Evolutionary conservation across 768 basidiomycete genomes (phyloP).

Genomic region (Hygrocybe coccinea): DNA sequence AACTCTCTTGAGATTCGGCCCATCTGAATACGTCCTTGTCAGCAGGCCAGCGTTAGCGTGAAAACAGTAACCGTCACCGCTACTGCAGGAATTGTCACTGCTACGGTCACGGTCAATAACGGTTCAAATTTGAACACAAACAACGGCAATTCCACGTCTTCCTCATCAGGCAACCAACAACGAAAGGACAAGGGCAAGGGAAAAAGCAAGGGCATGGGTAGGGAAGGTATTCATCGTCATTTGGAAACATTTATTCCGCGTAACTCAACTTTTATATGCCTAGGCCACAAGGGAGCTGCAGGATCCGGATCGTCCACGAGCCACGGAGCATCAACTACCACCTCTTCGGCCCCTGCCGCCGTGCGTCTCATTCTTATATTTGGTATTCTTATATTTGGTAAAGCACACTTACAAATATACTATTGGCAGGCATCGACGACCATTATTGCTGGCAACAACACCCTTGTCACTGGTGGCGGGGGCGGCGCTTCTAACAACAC

Average conservation of each 20-base stretch:
- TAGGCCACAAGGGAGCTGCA: constrained; percentile 11
- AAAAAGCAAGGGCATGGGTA: background rate
- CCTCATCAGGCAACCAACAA: constrained; percentile 1
- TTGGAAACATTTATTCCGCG: background rate
- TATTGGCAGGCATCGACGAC: background rate
- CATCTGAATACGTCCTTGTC: constrained; percentile 5
- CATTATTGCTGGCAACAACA: constrained; percentile 5
- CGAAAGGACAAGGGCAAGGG: constrained; percentile 3
- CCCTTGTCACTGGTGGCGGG: constrained; percentile 8
- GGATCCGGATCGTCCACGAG: background rate
- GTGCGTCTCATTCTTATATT: background rate
- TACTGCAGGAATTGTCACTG: constrained; percentile 16
- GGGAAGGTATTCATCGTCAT: background rate
- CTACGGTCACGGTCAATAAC: background rate
- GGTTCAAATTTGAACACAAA: constrained; percentile 2
- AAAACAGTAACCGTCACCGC: constrained; percentile 37
- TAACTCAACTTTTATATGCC: background rate
- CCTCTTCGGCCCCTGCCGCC: constrained; percentile 4
- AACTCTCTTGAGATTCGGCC: background rate
- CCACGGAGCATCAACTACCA: constrained; percentile 15
- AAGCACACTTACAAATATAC: no score
- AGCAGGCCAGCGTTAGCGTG: constrained; percentile 19
- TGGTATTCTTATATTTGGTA: background rate
- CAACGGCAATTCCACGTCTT: constrained; percentile 3
- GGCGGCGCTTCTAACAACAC: constrained; percentile 4